Evolutionary conservation across 2,329 filamentous ascomycete genomes (phyloP).

Genomic region (Akanthomyces dipterigenus): DNA sequence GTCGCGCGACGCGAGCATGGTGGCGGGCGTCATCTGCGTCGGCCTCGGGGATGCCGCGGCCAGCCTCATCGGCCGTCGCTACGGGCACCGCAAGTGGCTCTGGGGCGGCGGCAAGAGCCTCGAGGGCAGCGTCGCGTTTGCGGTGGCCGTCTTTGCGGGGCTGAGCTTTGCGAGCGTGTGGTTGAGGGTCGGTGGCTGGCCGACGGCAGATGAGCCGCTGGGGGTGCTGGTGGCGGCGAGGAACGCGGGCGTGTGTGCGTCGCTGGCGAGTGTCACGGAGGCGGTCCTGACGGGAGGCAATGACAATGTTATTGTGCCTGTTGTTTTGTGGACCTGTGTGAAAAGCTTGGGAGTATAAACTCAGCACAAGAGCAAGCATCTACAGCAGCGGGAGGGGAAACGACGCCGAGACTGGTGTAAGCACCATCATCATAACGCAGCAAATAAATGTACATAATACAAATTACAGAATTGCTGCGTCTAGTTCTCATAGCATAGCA

Average conservation of each 20-base stretch:
- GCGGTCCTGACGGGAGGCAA: conserved; percentile 94
- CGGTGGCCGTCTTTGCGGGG: conserved; percentile 68
- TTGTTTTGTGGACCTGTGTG: conserved; percentile 87
- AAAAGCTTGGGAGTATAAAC: conserved; percentile 60
- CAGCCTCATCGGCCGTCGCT: conserved; percentile 80
- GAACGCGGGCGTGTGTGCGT: conserved; percentile 67
- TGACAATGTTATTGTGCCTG: conserved; percentile 94
- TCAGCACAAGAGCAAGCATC: background rate
- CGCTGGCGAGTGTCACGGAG: conserved; percentile 82
- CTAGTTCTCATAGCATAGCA: background rate
- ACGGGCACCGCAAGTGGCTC: conserved; percentile 82
- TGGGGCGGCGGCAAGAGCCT: conserved; percentile 96
- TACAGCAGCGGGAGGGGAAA: background rate
- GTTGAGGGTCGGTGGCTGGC: conserved; percentile 72
- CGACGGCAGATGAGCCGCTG: conserved; percentile 41
- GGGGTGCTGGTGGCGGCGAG: conserved; percentile 36
- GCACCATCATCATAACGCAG: background rate
- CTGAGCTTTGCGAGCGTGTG: conserved; percentile 64
- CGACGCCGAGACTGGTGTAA: background rate
- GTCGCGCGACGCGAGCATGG: conserved; percentile 75
- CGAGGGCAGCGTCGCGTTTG: conserved; percentile 81
- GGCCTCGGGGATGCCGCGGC: conserved; percentile 93
- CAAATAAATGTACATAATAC: background rate
- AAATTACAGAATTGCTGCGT: background rate
- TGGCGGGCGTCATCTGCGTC: conserved; percentile 87